These are phyloP conservation scores for Talaromyces sp. DNA, from an alignment of 2,329 filamentous ascomycete genomes.

Conservation along the genomic window DNA sequence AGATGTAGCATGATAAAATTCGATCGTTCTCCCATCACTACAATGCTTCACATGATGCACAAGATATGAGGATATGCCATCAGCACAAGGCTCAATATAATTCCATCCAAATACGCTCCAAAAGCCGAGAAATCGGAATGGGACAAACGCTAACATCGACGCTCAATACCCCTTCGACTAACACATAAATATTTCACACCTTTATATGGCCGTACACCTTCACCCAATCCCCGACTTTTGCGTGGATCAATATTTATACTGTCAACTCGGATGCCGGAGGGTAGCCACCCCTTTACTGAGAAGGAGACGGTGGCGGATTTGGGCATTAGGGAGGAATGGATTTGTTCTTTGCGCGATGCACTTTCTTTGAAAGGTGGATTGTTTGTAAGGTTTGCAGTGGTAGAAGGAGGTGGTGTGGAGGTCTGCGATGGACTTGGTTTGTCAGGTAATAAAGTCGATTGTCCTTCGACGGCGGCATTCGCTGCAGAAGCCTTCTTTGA, in stretches of 20 bases:
- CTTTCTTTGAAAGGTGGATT: constrained; percentile 16
- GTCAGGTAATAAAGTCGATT: constrained; percentile 16
- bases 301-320: constrained; percentile 67
- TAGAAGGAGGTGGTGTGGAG: constrained; percentile 5
- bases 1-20: not conserved
- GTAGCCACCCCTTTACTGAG: constrained; percentile 58
- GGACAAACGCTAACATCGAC: constrained; percentile 30
- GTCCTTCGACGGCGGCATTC: constrained; percentile 7
- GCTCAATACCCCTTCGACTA: constrained; percentile 52
- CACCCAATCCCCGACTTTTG: constrained; percentile 78
- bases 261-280: constrained; percentile 60
- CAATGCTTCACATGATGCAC: not conserved
- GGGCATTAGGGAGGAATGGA: constrained; percentile 74
- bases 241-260: constrained; percentile 61
- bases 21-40: not conserved
- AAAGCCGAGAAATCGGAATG: no score
- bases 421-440: constrained; percentile 17
- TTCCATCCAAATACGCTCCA: not conserved
- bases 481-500: constrained; percentile 22
- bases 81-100: no score
- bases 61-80: not conserved
- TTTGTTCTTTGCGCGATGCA: constrained; percentile 45
- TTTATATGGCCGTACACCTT: constrained; percentile 90
- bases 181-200: constrained; percentile 94
- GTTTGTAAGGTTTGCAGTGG: constrained; percentile 14